A percentile compares a stretch with the other conserved stretches of the same genome.
These are phyloP conservation scores for Forsythia viridissima DNA, from an alignment of 257 asterid species.

Conservation along the genomic window DNA sequence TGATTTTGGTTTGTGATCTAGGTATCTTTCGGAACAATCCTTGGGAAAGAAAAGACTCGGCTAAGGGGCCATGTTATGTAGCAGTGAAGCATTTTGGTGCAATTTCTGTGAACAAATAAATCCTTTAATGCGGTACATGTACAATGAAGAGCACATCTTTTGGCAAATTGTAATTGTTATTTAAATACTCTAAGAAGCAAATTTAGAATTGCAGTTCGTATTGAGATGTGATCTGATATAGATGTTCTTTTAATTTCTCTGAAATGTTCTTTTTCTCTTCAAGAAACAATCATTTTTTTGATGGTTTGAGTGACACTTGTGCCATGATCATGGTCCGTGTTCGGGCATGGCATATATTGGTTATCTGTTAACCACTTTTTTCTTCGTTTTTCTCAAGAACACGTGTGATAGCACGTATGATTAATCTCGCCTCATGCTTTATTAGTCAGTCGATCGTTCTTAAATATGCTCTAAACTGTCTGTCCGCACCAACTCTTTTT, in stretches of 20 bases:
- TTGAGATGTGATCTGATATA: background rate
- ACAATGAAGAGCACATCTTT: background rate
- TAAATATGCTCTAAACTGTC: too few species aligned
- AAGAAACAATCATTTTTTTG: background rate
- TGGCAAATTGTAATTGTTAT: background rate
- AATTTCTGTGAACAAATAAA: background rate
- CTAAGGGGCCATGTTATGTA: slow-evolving; percentile 15
- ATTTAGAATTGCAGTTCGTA: background rate
- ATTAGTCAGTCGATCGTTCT: too few species aligned
- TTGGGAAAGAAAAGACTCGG: slow-evolving; percentile 30
- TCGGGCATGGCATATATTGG: background rate
- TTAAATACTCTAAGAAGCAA: background rate
- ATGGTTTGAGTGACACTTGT: background rate
- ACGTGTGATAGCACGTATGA: background rate
- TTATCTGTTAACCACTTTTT: background rate
- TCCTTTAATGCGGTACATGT: background rate
- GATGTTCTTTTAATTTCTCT: background rate
- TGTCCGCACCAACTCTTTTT: too few species aligned
- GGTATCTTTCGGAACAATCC: slow-evolving; percentile 60
- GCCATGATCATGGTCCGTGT: background rate
- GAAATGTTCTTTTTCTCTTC: background rate
- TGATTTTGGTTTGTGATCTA: slow-evolving; percentile 23
- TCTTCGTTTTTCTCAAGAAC: background rate
- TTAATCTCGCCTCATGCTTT: too few species aligned
- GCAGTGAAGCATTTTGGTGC: background rate